Conservation (phyloP, 2,329 filamentous ascomycete genomes). For the Elsinoe batatas region DNA sequence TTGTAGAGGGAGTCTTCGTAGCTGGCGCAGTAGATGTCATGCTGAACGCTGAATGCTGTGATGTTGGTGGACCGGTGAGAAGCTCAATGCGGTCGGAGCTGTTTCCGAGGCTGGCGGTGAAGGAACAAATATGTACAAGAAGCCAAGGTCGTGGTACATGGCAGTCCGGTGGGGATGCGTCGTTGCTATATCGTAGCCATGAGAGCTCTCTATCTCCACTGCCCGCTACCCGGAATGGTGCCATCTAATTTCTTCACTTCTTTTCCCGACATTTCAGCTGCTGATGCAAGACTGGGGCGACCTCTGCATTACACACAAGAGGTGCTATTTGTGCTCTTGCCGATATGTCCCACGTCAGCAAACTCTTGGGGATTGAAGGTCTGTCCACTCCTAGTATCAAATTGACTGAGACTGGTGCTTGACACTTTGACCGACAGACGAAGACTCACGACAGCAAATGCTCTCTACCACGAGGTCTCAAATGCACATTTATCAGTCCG, state of each 20-base stretch:
- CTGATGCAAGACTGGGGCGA: not conserved
- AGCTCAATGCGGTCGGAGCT: not conserved
- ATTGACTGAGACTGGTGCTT: too few relatives aligned
- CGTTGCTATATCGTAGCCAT: not conserved
- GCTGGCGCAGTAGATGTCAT: slow-evolving; percentile 8
- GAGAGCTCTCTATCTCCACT: not conserved
- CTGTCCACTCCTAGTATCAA: too few relatives aligned
- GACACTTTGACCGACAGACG: too few relatives aligned
- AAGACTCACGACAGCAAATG: too few relatives aligned
- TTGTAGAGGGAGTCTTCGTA: slow-evolving; percentile 1
- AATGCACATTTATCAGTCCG: too few relatives aligned
- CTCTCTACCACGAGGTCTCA: too few relatives aligned
- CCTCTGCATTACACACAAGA: too few relatives aligned
- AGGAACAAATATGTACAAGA: slow-evolving; percentile 1
- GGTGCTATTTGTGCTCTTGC: too few relatives aligned
- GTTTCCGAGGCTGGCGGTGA: not conserved
- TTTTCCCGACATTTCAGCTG: not conserved
- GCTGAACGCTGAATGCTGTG: not conserved
- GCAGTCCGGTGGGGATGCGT: slow-evolving; percentile 8
- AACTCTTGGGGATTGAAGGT: too few relatives aligned
- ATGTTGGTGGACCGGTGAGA: not conserved
- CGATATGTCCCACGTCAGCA: too few relatives aligned
- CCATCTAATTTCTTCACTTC: not conserved
- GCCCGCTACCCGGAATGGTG: not conserved
- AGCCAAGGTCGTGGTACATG: not conserved